Percentiles rank a stretch among this genome's conserved stretches.
Evolutionary conservation across 805 yeast species (phyloP).

Genomic region (Komagataella ulmi): DNA sequence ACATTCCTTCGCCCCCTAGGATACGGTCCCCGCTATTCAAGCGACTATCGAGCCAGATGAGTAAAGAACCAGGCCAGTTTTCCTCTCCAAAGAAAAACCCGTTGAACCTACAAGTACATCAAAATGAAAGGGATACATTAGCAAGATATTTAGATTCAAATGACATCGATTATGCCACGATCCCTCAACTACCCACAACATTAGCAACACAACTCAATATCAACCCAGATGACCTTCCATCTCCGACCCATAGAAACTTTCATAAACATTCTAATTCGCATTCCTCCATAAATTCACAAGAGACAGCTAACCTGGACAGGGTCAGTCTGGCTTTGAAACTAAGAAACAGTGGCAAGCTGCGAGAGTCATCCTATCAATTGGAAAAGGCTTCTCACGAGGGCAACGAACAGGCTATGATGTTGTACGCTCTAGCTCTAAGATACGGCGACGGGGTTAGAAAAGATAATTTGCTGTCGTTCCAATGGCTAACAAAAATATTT

Average conservation of each 20-base stretch:
- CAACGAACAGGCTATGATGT: conserved; percentile 49
- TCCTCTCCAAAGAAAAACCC: neutral
- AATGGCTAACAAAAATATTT: conserved; percentile 28
- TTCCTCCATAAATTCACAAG: conserved; percentile 14
- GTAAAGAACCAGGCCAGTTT: neutral
- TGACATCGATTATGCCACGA: neutral
- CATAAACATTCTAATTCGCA: neutral
- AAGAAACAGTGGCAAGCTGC: conserved; percentile 43
- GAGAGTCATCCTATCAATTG: conserved; percentile 59
- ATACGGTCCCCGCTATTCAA: neutral
- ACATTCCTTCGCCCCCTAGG: neutral
- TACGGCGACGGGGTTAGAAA: conserved; percentile 56
- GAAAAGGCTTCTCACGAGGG: conserved; percentile 54
- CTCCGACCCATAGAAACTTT: neutral
- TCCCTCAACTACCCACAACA: neutral
- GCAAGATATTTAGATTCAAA: neutral
- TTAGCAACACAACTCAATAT: neutral
- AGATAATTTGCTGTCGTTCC: conserved; percentile 38
- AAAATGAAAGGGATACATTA: neutral
- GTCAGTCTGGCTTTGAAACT: conserved; percentile 32
- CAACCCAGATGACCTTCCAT: neutral
- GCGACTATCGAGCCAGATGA: neutral
- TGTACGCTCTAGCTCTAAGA: conserved; percentile 55
- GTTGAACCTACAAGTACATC: neutral
- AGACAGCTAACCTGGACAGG: conserved; percentile 16